These are phyloP conservation scores for Fusarium sp. DNA, from an alignment of 2,329 filamentous ascomycete genomes.

Conservation along the genomic window DNA sequence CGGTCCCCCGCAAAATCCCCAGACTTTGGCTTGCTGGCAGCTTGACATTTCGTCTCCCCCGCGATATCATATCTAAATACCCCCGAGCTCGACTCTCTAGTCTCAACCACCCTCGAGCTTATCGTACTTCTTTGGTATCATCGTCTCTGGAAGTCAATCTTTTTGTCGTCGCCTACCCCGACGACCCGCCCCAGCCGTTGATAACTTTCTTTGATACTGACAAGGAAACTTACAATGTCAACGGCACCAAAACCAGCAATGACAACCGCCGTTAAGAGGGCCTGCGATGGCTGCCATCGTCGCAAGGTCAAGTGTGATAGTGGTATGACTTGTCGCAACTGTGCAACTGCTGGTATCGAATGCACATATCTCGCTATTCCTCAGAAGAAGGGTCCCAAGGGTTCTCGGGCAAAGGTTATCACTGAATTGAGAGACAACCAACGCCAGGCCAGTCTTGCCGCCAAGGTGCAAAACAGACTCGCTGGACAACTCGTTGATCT, in stretches of 20 bases:
- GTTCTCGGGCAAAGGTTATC: slow-evolving; percentile 78
- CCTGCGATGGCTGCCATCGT: slow-evolving; percentile 78
- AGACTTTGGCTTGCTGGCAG: slow-evolving; percentile 38
- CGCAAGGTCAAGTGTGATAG: slow-evolving; percentile 80
- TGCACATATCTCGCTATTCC: slow-evolving; percentile 81
- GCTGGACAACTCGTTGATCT: slow-evolving; percentile 60
- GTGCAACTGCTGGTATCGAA: slow-evolving; percentile 70
- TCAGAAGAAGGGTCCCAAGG: slow-evolving; percentile 81
- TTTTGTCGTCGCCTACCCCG: slow-evolving; percentile 5
- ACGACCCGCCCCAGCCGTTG: slow-evolving; percentile 11
- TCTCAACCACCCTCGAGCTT: slow-evolving; percentile 1
- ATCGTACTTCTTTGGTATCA: neutral
- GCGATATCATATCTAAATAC: slow-evolving; percentile 9
- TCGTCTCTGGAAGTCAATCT: slow-evolving; percentile 21
- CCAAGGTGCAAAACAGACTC: slow-evolving; percentile 68
- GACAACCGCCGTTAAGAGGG: slow-evolving; percentile 66
- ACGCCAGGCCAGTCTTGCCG: slow-evolving; percentile 70
- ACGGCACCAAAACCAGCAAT: slow-evolving; percentile 22
- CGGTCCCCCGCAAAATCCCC: slow-evolving; percentile 45
- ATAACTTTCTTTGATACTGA: slow-evolving; percentile 6
- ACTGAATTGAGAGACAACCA: slow-evolving; percentile 76
- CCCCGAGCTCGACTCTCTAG: slow-evolving; percentile 14
- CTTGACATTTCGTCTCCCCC: slow-evolving; percentile 12
- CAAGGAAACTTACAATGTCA: neutral
- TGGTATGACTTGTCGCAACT: slow-evolving; percentile 76